phyloP scores from a whole-genome alignment of 495 filamentous ascomycete genomes.

The Mytilinidion resinicola region DNA sequence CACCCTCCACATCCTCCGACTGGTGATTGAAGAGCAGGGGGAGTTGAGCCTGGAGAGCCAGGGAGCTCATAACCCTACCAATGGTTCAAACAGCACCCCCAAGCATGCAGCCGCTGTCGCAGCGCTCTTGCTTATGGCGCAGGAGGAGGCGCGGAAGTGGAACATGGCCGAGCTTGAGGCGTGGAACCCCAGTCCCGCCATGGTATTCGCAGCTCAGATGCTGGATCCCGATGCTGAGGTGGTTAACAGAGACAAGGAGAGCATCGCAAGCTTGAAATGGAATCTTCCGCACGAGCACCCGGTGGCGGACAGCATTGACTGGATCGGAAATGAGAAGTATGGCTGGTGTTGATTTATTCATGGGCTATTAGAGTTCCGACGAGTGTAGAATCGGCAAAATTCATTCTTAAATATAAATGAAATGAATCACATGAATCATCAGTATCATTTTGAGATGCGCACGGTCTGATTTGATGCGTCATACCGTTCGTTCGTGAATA shows the following conservation, averaged over 20 bases:
- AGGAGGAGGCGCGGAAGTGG: conserved; percentile 52
- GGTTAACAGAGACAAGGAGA: conserved; percentile 55
- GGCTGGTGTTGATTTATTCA: conserved; percentile 66
- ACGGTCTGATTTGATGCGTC: no score
- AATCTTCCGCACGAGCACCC: conserved; percentile 42
- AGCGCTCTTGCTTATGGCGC: conserved; percentile 48
- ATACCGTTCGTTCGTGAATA: no score
- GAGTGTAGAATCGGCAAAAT: background rate
- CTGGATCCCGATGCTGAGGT: conserved; percentile 45
- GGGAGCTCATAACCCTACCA: conserved; percentile 2
- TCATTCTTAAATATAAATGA: background rate
- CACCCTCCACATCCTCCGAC: conserved; percentile 69
- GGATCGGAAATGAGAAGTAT: conserved; percentile 90
- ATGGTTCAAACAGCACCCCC: background rate
- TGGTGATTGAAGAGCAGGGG: conserved; percentile 60
- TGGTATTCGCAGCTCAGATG: conserved; percentile 53
- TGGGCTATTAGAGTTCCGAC: no score
- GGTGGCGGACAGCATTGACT: conserved; percentile 59
- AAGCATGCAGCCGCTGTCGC: conserved; percentile 38
- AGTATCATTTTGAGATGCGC: no score
- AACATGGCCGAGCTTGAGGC: conserved; percentile 53
- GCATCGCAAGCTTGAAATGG: conserved; percentile 61
- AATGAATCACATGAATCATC: background rate
- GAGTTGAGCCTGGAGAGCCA: conserved; percentile 12
- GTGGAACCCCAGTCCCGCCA: conserved; percentile 58